phyloP scores from a whole-genome alignment of 306 rosid genomes.

The Begonia masoniana region DNA sequence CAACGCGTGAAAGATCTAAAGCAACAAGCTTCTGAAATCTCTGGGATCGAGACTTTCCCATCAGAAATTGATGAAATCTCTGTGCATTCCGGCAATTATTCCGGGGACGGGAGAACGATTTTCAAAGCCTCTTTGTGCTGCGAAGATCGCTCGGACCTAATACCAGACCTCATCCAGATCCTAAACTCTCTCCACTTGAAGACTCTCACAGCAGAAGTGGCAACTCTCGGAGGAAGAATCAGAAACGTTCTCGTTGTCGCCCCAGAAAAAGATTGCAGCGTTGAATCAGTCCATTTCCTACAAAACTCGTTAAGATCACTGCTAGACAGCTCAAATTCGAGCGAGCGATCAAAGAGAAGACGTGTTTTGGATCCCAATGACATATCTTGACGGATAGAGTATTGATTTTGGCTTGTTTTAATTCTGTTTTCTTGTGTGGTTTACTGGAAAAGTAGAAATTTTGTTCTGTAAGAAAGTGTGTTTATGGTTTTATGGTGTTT shows the following conservation, averaged over 20 bases:
- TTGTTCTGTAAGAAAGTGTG: too few species aligned
- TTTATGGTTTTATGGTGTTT: too few species aligned
- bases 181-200: slow-evolving; percentile 71
- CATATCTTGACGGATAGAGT: too few species aligned
- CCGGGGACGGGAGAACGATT: slow-evolving; percentile 42
- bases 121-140: slow-evolving; percentile 92
- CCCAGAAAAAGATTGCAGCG: slow-evolving; percentile 64
- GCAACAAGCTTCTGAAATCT: slow-evolving; percentile 54
- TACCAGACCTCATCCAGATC: slow-evolving; percentile 69
- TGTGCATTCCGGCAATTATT: slow-evolving; percentile 37
- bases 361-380: slow-evolving; percentile 20
- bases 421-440: too few species aligned
- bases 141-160: slow-evolving; percentile 84
- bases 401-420: too few species aligned
- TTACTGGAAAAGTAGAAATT: too few species aligned
- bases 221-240: slow-evolving; percentile 79
- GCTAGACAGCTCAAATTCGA: slow-evolving; percentile 48
- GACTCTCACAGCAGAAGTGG: slow-evolving; percentile 75
- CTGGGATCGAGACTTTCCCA: slow-evolving; percentile 62
- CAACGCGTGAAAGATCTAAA: slow-evolving; percentile 80
- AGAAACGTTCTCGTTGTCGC: slow-evolving; percentile 71
- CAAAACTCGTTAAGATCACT: slow-evolving; percentile 77
- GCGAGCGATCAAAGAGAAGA: slow-evolving; percentile 66
- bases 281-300: slow-evolving; percentile 81
- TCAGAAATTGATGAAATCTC: slow-evolving; percentile 85